These are phyloP conservation scores for Rhizopogon vinicolor DNA, from an alignment of 768 basidiomycete genomes.

Conservation along the genomic window DNA sequence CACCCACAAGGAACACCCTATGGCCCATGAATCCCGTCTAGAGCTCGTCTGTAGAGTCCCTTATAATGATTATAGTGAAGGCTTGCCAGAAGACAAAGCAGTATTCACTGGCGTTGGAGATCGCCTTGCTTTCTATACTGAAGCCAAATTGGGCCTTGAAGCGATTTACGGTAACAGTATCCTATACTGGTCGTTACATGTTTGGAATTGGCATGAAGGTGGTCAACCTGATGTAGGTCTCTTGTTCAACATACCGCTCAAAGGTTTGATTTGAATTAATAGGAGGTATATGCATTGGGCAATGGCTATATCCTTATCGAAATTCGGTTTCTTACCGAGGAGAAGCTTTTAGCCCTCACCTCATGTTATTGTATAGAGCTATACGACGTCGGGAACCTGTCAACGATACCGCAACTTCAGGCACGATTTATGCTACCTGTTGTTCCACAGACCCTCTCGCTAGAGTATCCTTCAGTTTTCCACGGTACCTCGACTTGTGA, in stretches of 20 bases:
- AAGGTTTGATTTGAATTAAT: background rate
- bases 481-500: background rate
- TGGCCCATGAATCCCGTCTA: too few species aligned
- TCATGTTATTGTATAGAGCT: background rate
- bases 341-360: background rate
- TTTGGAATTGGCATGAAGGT: background rate
- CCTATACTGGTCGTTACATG: background rate
- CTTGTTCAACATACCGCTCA: background rate
- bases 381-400: background rate
- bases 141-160: too few species aligned
- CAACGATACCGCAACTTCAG: background rate
- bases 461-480: background rate
- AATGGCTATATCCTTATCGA: background rate
- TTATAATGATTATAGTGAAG: too few species aligned
- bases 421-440: background rate
- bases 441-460: background rate
- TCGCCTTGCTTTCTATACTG: background rate
- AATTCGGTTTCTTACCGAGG: background rate
- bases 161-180: too few species aligned
- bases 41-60: background rate
- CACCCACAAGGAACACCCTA: too few species aligned
- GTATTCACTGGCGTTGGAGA: background rate
- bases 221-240: background rate
- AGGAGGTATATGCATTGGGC: background rate
- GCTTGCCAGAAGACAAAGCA: too few species aligned